Conservation (phyloP, 2,329 filamentous ascomycete species). For the Curvularia spicifera region DNA sequence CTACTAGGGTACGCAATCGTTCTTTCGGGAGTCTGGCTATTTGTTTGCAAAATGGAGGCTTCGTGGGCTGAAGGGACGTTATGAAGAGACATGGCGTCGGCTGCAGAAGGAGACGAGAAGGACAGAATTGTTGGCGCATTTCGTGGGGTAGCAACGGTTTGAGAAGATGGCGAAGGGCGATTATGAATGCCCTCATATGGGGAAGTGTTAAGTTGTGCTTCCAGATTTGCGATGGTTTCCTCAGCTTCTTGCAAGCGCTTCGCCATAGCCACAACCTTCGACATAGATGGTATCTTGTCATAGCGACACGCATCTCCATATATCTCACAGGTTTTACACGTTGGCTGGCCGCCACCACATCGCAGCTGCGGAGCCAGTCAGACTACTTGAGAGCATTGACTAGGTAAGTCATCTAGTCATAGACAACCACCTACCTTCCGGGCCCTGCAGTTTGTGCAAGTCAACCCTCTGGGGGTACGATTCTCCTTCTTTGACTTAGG, state of each 20-base stretch:
- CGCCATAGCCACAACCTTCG: constrained; percentile 41
- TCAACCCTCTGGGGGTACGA: constrained; percentile 7
- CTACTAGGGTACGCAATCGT: background rate
- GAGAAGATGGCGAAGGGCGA: background rate
- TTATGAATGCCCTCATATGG: background rate
- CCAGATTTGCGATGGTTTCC: constrained; percentile 2
- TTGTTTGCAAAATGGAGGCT: background rate
- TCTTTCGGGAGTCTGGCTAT: background rate
- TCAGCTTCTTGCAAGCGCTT: constrained; percentile 26
- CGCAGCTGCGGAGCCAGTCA: constrained; percentile 20
- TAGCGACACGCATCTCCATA: constrained; percentile 43
- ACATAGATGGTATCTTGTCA: constrained; percentile 44
- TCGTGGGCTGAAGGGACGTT: background rate
- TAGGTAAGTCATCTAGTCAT: too few species aligned
- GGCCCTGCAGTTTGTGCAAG: constrained; percentile 12
- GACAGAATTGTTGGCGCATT: too few species aligned
- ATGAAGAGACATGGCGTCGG: background rate
- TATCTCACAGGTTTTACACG: constrained; percentile 43
- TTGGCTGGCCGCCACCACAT: constrained; percentile 40
- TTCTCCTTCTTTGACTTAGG: background rate
- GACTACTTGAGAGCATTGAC: background rate
- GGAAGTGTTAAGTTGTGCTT: background rate
- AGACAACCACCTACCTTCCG: constrained; percentile 7
- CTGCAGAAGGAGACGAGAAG: background rate
- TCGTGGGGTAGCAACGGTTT: background rate